Evolutionary conservation across 495 filamentous ascomycete species (phyloP), one percentile per base, ranked within the genome.

Genomic region (Cudoniella acicularis): DNA sequence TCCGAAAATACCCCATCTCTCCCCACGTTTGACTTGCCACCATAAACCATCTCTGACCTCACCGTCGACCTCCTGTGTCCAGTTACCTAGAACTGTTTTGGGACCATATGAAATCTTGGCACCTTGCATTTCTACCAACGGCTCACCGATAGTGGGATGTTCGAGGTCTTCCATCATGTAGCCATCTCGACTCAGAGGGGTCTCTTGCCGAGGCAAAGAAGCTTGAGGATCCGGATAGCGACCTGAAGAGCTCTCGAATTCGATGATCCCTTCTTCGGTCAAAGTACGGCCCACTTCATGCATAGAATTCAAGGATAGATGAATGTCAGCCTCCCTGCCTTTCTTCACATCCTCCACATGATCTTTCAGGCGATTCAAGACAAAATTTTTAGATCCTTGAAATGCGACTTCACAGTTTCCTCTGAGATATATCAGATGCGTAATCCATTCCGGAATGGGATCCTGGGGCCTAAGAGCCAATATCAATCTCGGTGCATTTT

Each of bases 1-100:
- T 0, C 94, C 94, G 65, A 98, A 89, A 42, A 98, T 78, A 0
- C 87, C 92, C 91, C 92, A 97, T 60, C 91, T 81, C 64, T 96
- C 83, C 2, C 93, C 92, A 40, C 84, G 83, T 22, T 86, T 82
- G 11, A 98, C 84, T 11, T 77, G 88, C 93, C 94, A 97, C 70
- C 84, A 82, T 0, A 96, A 77, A 1, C 91, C 91, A 1, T 79
- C 62, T 43, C 75, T 72, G 3, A 57, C 20, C 6, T 20, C 10
- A 0, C 76, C 76, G 6, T 82, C 66, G 10, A 80, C 69, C 18
- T 76, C 52, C 65, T 90, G 80, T n/a, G 73, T 73, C 89, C 92
- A 96, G 66, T 86, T 81, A 0, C 91, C 89, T 1, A 98, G 78
- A 0, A 89, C 87, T 9, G 79, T 69, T 61, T 90, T 90, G 41